phyloP scores from a whole-genome alignment of 2,329 filamentous ascomycete genomes.

The Proliferodiscus dingleyae region DNA sequence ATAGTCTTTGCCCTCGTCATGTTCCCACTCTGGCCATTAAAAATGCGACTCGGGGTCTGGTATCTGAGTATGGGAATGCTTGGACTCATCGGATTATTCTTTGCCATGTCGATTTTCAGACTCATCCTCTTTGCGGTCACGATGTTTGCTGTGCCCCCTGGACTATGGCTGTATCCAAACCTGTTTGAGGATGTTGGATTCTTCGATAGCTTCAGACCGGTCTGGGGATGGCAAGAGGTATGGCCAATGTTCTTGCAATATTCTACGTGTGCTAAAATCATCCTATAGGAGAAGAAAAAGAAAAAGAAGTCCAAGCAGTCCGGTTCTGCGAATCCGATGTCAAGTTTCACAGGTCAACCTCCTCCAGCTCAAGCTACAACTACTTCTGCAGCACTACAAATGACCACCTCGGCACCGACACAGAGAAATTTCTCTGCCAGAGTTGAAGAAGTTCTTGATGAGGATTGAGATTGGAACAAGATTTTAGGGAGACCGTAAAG shows the following conservation, averaged over 20 bases:
- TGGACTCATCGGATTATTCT: constrained; percentile 86
- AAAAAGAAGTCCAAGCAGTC: constrained; percentile 32
- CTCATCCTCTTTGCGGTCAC: constrained; percentile 92
- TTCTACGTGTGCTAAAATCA: constrained; percentile 4
- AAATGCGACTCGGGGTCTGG: constrained; percentile 90
- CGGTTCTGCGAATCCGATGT: constrained; percentile 29
- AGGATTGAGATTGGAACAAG: constrained; percentile 19
- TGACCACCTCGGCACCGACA: constrained; percentile 30
- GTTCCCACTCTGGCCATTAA: constrained; percentile 93
- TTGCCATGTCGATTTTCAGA: constrained; percentile 95
- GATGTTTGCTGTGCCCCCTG: constrained; percentile 77
- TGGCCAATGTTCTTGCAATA: constrained; percentile 25
- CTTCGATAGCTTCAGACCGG: constrained; percentile 90
- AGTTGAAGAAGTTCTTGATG: constrained; percentile 40
- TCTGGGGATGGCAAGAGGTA: constrained; percentile 99
- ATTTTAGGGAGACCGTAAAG: too few relatives aligned
- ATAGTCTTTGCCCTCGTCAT: constrained; percentile 85
- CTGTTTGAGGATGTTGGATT: constrained; percentile 98
- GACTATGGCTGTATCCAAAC: constrained; percentile 97
- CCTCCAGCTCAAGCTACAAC: constrained; percentile 31
- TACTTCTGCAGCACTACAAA: constrained; percentile 35
- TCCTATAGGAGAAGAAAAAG: constrained; percentile 31
- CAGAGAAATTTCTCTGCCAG: constrained; percentile 38
- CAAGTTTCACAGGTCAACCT: constrained; percentile 32
- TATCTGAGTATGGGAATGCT: constrained; percentile 94